A percentile compares a stretch with the other conserved stretches of the same genome.
These are phyloP conservation scores for Vicia villosa DNA, from an alignment of 306 rosid genomes.

Conservation along the genomic window DNA sequence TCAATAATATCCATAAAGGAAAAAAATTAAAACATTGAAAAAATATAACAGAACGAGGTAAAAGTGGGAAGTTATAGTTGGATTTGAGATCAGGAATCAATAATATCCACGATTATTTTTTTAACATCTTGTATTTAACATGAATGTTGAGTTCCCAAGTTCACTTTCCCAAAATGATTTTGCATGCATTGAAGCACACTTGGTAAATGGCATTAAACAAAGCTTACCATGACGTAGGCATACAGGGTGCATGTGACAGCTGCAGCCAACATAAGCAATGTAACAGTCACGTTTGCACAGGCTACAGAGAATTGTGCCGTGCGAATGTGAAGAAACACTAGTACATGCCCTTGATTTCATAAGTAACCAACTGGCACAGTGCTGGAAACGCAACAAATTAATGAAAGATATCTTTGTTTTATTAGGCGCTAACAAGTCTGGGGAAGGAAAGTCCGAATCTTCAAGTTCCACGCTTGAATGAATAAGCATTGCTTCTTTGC, in stretches of 20 bases:
- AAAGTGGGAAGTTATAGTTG: conserved; percentile 14
- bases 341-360: conserved; percentile 66
- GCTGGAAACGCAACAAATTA: conserved; percentile 82
- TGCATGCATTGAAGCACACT: conserved; percentile 1
- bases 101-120: background rate
- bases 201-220: conserved; percentile 20
- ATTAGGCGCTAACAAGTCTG: conserved; percentile 54
- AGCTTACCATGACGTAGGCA: conserved; percentile 94
- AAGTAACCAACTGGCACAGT: conserved; percentile 81
- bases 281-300: conserved; percentile 93
- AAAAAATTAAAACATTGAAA: background rate
- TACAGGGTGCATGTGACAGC: conserved; percentile 71
- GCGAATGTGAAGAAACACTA: conserved; percentile 53
- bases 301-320: conserved; percentile 82
- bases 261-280: conserved; percentile 71
- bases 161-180: background rate
- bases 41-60: background rate
- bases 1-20: too few relatives aligned
- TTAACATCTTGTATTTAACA: background rate
- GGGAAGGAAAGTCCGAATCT: conserved; percentile 60
- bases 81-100: background rate
- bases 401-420: conserved; percentile 67
- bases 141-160: background rate
- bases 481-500: conserved; percentile 94
- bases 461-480: conserved; percentile 62